A percentile compares a stretch with the other conserved stretches of the same genome.
These are phyloP conservation scores for Phascolomyces articulosus DNA, from an alignment of 371 early-diverging fungal species.

Conservation along the genomic window DNA sequence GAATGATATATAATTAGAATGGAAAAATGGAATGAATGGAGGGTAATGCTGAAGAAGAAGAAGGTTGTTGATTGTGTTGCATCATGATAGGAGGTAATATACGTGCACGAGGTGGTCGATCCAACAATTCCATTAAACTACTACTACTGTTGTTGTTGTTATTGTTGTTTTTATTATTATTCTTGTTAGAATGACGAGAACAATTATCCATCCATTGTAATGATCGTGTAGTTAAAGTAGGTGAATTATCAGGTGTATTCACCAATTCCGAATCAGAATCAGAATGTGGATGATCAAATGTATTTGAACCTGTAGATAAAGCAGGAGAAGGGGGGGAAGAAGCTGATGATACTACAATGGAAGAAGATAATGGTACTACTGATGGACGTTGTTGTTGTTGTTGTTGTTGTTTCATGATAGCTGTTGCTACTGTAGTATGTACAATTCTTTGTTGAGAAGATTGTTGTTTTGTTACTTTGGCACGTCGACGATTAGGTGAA, in stretches of 20 bases:
- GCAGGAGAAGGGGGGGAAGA: conserved; percentile 53
- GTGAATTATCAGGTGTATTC: conserved; percentile 50
- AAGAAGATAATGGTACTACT: conserved; percentile 5
- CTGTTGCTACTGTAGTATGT: conserved; percentile 2
- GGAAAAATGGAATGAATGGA: conserved; percentile 31
- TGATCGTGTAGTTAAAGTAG: conserved; percentile 32
- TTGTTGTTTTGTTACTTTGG: conserved; percentile 24
- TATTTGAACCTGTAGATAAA: conserved; percentile 29
- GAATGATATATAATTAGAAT: conserved; percentile 3
- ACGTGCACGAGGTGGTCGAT: conserved; percentile 48
- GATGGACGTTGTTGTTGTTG: conserved; percentile 5
- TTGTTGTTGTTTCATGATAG: background rate
- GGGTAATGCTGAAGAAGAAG: conserved; percentile 17
- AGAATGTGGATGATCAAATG: conserved; percentile 28
- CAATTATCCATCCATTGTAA: conserved; percentile 16
- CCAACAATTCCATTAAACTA: conserved; percentile 40
- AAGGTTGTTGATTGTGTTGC: conserved; percentile 11
- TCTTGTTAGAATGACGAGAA: no score
- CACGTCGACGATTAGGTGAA: conserved; percentile 35
- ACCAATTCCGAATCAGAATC: conserved; percentile 44
- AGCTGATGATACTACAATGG: conserved; percentile 9
- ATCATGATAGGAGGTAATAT: conserved; percentile 40
- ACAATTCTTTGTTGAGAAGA: conserved; percentile 1
- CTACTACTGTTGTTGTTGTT: background rate
- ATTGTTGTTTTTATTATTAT: conserved; percentile 8